Evolutionary conservation across 148 eudicot species (phyloP).

Genomic region (Nepenthes mirabilis): DNA sequence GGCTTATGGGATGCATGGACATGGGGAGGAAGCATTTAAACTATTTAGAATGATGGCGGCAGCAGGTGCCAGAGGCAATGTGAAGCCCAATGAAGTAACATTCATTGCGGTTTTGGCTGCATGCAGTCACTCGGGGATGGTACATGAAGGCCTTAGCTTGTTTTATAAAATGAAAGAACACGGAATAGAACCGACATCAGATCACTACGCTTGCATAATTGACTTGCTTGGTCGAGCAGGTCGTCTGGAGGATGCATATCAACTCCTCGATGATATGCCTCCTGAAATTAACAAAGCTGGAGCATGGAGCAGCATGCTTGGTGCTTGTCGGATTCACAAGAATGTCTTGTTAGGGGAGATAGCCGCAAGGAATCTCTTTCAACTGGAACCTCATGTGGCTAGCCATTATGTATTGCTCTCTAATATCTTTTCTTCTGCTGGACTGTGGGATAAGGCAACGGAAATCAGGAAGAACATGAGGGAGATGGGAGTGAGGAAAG

Average conservation of each 20-base stretch:
- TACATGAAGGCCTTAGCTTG: slow-evolving; percentile 42
- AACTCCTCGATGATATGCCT: slow-evolving; percentile 52
- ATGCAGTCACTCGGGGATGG: slow-evolving; percentile 67
- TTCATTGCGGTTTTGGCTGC: slow-evolving; percentile 60
- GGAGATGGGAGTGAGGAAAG: slow-evolving; percentile 58
- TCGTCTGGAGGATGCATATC: slow-evolving; percentile 41
- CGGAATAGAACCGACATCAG: slow-evolving; percentile 39
- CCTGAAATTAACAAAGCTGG: slow-evolving; percentile 31
- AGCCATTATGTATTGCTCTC: slow-evolving; percentile 73
- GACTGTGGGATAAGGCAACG: slow-evolving; percentile 57
- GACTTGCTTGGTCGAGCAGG: slow-evolving; percentile 91
- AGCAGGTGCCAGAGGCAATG: slow-evolving; percentile 22
- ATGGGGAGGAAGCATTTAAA: slow-evolving; percentile 45
- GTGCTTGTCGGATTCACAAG: slow-evolving; percentile 68
- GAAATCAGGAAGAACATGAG: slow-evolving; percentile 56
- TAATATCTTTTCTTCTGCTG: slow-evolving; percentile 58
- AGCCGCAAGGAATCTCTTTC: slow-evolving; percentile 44
- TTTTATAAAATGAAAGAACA: slow-evolving; percentile 44
- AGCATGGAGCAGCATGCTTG: slow-evolving; percentile 76
- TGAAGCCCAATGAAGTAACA: slow-evolving; percentile 50
- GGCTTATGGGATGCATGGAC: slow-evolving; percentile 95
- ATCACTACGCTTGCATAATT: slow-evolving; percentile 65
- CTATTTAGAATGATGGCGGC: slow-evolving; percentile 44
- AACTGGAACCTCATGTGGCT: slow-evolving; percentile 54
- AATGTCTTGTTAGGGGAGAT: slow-evolving; percentile 67